Base-by-base conservation (phyloP, 1,284 basidiomycete genomes). In the Marasmius oreades region DNA sequence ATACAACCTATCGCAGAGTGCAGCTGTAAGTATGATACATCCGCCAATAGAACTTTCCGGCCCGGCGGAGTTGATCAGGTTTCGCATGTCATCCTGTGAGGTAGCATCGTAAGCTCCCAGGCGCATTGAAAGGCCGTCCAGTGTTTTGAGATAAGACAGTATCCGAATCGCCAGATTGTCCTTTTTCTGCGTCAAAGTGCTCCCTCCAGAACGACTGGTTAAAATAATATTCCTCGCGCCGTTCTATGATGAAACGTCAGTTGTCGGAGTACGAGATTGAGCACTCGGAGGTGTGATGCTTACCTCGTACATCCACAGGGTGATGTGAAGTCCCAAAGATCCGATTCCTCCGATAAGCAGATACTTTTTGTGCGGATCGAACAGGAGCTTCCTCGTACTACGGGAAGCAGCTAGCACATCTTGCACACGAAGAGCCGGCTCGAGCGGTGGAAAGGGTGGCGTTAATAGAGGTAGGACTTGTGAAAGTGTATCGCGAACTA, bases 291-390 rank as follows among this genome's bases (percentile, higher is more conserved):
- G n/a, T 7, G 28, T 18, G 31, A 16, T 55, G 52, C 63, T 23
- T 53, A 73, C 75, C 65, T 72, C 55, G 59, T 74, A 75, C 72
- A 77, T 71, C 65, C 66, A 74, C 23, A 71, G 43, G 2, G 75
- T 70, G 28, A 73, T 61, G 24, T 67, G 66, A 14, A 68, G 56
- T 1, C 75, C 75, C 18, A 73, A 53, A 22, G 61, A 64, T 3
- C 72, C 71, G 42, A 73, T 65, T 4, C 71, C 72, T 39, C 72
- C 72, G 18, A 73, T 51, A 12, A 67, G 51, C 2, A 67, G 22
- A 47, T 67, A 67, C 3, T 56, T 46, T 43, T 64, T 65, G 3
- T 57, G 28, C n/a, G 56, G 14, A 46, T 59, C 55, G 51, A 64
- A 63, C 28, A 64, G 28, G 11, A 23, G 14, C 7, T 5, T 16